Evolutionary conservation across 2,329 filamentous ascomycete species (phyloP), one percentile per base, ranked within the genome.

Genomic region (Pseudogymnoascus sp.): DNA sequence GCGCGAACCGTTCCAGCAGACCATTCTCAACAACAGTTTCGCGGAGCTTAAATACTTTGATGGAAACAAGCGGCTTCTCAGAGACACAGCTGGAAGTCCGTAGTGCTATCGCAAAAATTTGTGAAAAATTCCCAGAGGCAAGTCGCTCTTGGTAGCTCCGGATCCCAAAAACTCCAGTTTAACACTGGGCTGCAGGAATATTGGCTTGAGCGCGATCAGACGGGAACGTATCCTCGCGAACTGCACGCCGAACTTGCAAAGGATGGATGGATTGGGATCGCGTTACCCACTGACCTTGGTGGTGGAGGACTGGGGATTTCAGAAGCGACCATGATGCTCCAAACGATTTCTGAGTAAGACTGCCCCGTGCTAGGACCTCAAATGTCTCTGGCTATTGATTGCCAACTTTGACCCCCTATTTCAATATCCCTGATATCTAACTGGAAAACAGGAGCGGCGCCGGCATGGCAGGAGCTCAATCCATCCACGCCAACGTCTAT

Each of bases 251-350:
- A 88, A 0, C 75, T 95, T 7, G 88, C 90, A 6, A 83, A 84
- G 63, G 88, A 87, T 67, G 90, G 91, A 5, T 95, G 89, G 89
- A 82, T 95, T 42, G 90, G 90, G 2, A 92, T 93, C 67, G 89
- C 89, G 0, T 77, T 95, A 3, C 89, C 90, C 0, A 89, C 92
- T 71, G 79, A 83, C 0, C 81, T 91, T 0, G 90, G 91, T 2
- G 91, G 90, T 0, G 82, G 89, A 1, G 89, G 88, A 0, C 75
- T 96, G 7, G 90, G 86, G 7, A 91, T 96, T 37, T 88, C 88
- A 0, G 90, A 95, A 72, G 90, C 90, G 0, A 90, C 88, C 0
- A 89, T 93, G 83, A 93, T 95, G 89, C 83, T 95, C 79, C 90
- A 96, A 70, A 90, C 89, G 1, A 90, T 93, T 63, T 79, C 88